Conservation (phyloP, 345 rosid genomes). For the Eucalyptus fibrosa region DNA sequence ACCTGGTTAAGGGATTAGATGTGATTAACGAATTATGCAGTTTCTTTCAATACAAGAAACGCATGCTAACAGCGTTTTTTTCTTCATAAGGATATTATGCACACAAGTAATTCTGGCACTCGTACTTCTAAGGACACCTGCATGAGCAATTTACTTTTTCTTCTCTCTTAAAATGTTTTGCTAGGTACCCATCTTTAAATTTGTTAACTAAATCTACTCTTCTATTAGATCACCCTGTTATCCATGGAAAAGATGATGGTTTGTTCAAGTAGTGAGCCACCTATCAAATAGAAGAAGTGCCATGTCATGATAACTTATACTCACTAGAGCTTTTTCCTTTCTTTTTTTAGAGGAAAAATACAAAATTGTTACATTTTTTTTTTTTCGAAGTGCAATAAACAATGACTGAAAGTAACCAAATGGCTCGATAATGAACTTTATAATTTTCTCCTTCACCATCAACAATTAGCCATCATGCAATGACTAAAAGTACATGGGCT, state of each 20-base stretch:
- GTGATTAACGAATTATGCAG: background rate
- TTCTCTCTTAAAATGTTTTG: background rate
- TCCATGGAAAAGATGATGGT: background rate
- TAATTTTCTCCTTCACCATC: background rate
- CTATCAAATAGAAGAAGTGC: background rate
- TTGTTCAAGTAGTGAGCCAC: background rate
- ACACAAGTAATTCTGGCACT: background rate
- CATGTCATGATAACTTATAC: background rate
- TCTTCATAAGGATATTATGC: background rate
- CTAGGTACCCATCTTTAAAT: background rate
- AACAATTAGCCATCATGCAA: background rate
- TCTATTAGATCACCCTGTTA: background rate
- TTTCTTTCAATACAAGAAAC: background rate
- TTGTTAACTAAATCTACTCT: background rate
- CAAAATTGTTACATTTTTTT: background rate
- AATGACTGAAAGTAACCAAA: background rate
- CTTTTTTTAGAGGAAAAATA: background rate
- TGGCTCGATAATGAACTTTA: background rate
- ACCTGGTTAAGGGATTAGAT: background rate
- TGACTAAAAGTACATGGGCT: background rate
- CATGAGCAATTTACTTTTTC: background rate
- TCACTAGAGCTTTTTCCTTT: background rate
- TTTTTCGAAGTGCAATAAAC: background rate
- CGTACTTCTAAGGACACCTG: background rate
- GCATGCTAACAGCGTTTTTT: background rate